These are phyloP conservation scores for Carex littledalei DNA, from an alignment of 176 grass and related monocot species.

Conservation along the genomic window DNA sequence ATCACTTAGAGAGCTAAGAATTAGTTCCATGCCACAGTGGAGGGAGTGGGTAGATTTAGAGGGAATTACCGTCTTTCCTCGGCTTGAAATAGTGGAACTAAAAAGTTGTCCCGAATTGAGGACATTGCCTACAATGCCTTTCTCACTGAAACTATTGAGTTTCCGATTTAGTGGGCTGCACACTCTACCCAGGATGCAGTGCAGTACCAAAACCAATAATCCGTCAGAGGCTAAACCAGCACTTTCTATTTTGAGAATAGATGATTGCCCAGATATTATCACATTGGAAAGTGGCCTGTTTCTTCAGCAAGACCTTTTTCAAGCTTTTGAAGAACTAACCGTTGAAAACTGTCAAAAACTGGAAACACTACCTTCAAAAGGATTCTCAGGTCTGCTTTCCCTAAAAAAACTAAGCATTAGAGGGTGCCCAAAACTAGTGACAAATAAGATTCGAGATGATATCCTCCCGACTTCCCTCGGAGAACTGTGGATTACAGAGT, in stretches of 20 bases:
- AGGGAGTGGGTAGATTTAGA: background rate
- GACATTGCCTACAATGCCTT: slow-evolving; percentile 20
- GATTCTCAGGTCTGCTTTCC: background rate
- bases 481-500: background rate
- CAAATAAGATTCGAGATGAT: background rate
- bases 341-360: slow-evolving; percentile 19
- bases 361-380: background rate
- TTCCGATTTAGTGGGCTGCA: background rate
- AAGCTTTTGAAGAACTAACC: slow-evolving; percentile 6
- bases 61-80: background rate
- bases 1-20: slow-evolving; percentile 13
- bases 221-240: background rate
- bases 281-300: slow-evolving; percentile 18
- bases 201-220: background rate
- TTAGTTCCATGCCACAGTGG: background rate
- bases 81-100: slow-evolving; percentile 3
- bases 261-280: slow-evolving; percentile 13
- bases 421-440: slow-evolving; percentile 14
- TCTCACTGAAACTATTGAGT: slow-evolving; percentile 11
- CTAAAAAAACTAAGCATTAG: slow-evolving; percentile 3
- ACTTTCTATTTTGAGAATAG: slow-evolving; percentile 1
- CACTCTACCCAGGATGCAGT: background rate
- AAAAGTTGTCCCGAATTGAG: slow-evolving; percentile 7
- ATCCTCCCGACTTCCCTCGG: slow-evolving; percentile 16
- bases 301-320: slow-evolving; percentile 20